phyloP scores from a whole-genome alignment of 1,139 yeast genomes.

The Sugiyamaella grinbergsii region DNA sequence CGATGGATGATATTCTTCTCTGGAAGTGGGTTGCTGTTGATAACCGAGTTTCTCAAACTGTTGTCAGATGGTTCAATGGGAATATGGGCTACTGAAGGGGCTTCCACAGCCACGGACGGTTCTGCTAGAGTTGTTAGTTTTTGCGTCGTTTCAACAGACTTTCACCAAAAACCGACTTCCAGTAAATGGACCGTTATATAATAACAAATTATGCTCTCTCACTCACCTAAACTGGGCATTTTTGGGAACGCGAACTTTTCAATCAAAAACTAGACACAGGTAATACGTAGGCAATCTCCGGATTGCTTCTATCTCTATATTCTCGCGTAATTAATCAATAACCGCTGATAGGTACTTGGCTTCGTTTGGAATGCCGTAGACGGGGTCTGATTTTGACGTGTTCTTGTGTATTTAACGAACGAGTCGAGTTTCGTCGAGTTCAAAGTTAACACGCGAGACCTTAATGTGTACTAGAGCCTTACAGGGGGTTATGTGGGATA shows the following conservation, averaged over 20 bases:
- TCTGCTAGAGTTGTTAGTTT: constrained; percentile 8
- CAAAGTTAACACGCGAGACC: constrained; percentile 17
- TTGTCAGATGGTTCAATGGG: constrained; percentile 30
- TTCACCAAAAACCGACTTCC: not conserved
- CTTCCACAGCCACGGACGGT: constrained; percentile 24
- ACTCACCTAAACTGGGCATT: constrained; percentile 12
- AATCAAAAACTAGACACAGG: not conserved
- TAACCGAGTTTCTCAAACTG: constrained; percentile 30
- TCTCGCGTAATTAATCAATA: not conserved
- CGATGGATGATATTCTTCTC: constrained; percentile 63
- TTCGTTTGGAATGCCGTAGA: not conserved
- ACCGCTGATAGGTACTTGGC: not conserved
- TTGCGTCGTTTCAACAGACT: not conserved
- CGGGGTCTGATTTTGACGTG: constrained; percentile 1
- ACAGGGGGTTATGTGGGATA: constrained; percentile 9
- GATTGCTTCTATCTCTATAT: not conserved
- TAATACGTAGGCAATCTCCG: not conserved
- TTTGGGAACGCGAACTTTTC: constrained; percentile 12
- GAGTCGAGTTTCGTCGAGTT: not conserved
- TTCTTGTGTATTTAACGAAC: constrained; percentile 6
- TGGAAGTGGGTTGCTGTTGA: constrained; percentile 26
- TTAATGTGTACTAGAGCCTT: constrained; percentile 11
- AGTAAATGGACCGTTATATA: not conserved
- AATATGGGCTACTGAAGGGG: constrained; percentile 35
- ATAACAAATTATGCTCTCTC: constrained; percentile 3